Evolutionary conservation across 257 asterid genomes (phyloP), one percentile per base, ranked within the genome.

Genomic region (Solanum tarijense): DNA sequence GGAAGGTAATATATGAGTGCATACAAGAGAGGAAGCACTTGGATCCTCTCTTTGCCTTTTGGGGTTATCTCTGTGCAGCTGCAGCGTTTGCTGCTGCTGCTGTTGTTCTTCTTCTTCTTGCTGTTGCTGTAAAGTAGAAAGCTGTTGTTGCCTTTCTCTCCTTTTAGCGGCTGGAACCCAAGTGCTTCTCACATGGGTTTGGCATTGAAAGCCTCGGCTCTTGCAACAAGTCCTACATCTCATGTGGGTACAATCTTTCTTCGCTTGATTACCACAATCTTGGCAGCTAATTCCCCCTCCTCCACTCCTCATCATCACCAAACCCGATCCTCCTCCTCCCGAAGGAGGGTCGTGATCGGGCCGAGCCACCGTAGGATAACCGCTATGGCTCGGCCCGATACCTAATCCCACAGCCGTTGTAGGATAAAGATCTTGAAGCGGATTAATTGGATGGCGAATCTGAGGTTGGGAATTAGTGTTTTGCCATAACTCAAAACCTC

Each of bases 141-240:
- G 90, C 35, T 92, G 96, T 31, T 93, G 95, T 82, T 94, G 98
- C 35, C 98, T 83, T 88, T 96, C 97, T 32, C 99, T 87, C 74
- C 99, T 90, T 92, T 96, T 93, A 1, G 97, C 92, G 1, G 99
- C 99, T 0, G 99, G 98, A 41, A 96, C 98, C 99, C 99, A 96
- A 25, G 99, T 96, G 93, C 97, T 93, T 90, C 93, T 96, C 0
- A 96, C 94, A 88, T 96, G 99, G 4, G 99, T 96, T 21, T 89
- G 87, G 90, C 99, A 96, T 71, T 91, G 93, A 87, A 90, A 93
- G 82, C 99, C 99, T 86, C 98, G 93, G 87, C 98, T 95, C 86
- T 95, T 96, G 36, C 99, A 96, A 90, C 99, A 96, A 14, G 96
- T 94, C 62, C 99, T 90, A 89, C 99, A 96, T 90, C 99, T 94